Evolutionary conservation across 2,329 filamentous ascomycete genomes (phyloP).

Genomic region (Dendrostoma leiphaemia): DNA sequence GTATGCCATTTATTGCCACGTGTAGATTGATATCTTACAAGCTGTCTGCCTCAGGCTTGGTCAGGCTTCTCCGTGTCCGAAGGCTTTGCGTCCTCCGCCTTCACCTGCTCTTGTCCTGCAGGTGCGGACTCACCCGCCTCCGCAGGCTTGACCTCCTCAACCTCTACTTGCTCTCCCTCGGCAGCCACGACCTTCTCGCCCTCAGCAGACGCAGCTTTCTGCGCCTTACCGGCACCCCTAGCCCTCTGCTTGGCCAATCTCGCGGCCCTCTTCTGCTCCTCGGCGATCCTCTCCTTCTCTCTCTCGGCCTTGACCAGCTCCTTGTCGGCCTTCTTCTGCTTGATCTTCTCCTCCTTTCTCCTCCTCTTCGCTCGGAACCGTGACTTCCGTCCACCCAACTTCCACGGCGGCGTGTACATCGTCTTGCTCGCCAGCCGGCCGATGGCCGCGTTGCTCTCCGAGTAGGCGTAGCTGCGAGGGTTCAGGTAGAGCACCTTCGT

Average conservation of each 20-base stretch:
- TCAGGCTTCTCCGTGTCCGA: no score
- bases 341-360: slow-evolving; percentile 13
- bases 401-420: slow-evolving; percentile 47
- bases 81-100: no score
- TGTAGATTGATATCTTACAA: no score
- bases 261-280: slow-evolving; percentile 22
- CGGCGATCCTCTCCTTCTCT: slow-evolving; percentile 23
- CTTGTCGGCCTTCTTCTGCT: slow-evolving; percentile 20
- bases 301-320: slow-evolving; percentile 25
- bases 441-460: slow-evolving; percentile 59
- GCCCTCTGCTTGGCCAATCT: slow-evolving; percentile 21
- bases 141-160: slow-evolving; percentile 15
- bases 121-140: no score
- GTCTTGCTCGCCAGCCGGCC: slow-evolving; percentile 51
- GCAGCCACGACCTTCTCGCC: slow-evolving; percentile 2
- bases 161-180: background rate
- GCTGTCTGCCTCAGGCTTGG: no score
- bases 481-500: slow-evolving; percentile 48
- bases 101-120: no score
- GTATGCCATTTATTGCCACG: no score
- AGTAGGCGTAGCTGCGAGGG: slow-evolving; percentile 53
- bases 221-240: slow-evolving; percentile 14
- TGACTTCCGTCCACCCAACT: slow-evolving; percentile 49
- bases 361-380: slow-evolving; percentile 35
- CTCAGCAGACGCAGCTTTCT: slow-evolving; percentile 16